Base-by-base conservation (phyloP, 441 rosid species). In the Adansonia madagascariensis region DNA sequence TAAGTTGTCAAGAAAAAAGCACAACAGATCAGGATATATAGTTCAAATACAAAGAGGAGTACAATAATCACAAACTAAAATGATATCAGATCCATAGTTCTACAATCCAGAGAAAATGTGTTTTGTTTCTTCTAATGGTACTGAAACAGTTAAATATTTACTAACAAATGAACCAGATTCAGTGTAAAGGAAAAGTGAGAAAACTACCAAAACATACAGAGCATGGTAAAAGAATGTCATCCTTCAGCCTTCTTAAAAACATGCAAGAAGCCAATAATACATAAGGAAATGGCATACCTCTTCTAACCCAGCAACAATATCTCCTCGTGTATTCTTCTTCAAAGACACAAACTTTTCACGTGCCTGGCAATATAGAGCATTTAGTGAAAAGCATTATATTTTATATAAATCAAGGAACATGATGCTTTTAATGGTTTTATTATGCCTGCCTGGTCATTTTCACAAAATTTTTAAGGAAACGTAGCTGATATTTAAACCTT, bases 271-370 rank as follows among this genome's bases (percentile, higher is more conserved):
- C 56, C 50, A 76, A 59, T 7, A 63, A 56, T 53, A 53, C 18
- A 31, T 22, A 76, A 65, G 46, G 18, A 71, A 43, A 63, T 47
- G 64, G 47, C 67, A 60, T 88, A 92, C 98, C 97, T 94, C 97
- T 88, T 94, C 98, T 71, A 91, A 83, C 81, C 87, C 97, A 35
- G 92, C 92, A 84, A 94, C 85, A 82, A 92, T 79, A 71, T 92
- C 97, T 71, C 84, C 92, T 65, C 87, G 86, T 62, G 97, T 85
- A 85, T 82, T 94, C 89, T 88, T 94, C 89, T 91, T 94, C 81
- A 94, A 86, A 52, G 98, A 91, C 39, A 89, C 91, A 85, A 92
- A 91, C 82, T 89, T 94, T 70, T 94, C 97, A n/a, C 97, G 97
- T 3, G 98, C 91, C 97, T 94, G 85, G 62, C 78, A 84, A 78